phyloP scores from a whole-genome alignment of 1,139 yeast genomes.

The Candida neerlandica region DNA sequence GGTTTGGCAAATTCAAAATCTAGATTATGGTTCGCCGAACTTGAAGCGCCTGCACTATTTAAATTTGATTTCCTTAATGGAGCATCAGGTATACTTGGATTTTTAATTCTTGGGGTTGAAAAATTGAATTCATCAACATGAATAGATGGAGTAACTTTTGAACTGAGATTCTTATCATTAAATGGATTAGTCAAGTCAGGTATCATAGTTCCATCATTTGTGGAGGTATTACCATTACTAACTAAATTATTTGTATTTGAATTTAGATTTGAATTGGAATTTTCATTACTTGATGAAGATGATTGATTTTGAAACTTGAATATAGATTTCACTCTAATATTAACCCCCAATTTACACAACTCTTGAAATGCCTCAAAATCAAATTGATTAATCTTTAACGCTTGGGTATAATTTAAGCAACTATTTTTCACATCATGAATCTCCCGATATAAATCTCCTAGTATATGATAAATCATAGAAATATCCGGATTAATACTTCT shows the following conservation, averaged over 20 bases:
- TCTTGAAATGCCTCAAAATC: slow-evolving; percentile 87
- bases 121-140: slow-evolving; percentile 31
- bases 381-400: slow-evolving; percentile 73
- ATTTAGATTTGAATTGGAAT: not conserved
- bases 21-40: slow-evolving; percentile 15
- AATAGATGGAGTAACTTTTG: slow-evolving; percentile 14
- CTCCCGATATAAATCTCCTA: slow-evolving; percentile 69
- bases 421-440: slow-evolving; percentile 67
- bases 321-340: slow-evolving; percentile 62
- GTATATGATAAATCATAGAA: slow-evolving; percentile 62
- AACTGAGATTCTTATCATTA: slow-evolving; percentile 14
- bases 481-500: slow-evolving; percentile 58
- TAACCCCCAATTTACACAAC: slow-evolving; percentile 71
- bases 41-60: slow-evolving; percentile 13
- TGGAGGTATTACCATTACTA: slow-evolving; percentile 1
- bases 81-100: slow-evolving; percentile 51
- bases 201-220: slow-evolving; percentile 3
- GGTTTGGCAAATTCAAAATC: slow-evolving; percentile 43
- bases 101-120: slow-evolving; percentile 52
- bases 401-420: slow-evolving; percentile 65
- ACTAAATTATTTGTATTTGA: not conserved
- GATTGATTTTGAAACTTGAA: slow-evolving; percentile 36
- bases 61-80: slow-evolving; percentile 50
- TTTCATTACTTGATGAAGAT: slow-evolving; percentile 1
- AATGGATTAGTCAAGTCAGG: slow-evolving; percentile 29